A percentile compares a stretch with the other conserved stretches of the same genome.
Evolutionary conservation across 129 eudicot species (phyloP).

Genomic region (Kitagawia praeruptora): DNA sequence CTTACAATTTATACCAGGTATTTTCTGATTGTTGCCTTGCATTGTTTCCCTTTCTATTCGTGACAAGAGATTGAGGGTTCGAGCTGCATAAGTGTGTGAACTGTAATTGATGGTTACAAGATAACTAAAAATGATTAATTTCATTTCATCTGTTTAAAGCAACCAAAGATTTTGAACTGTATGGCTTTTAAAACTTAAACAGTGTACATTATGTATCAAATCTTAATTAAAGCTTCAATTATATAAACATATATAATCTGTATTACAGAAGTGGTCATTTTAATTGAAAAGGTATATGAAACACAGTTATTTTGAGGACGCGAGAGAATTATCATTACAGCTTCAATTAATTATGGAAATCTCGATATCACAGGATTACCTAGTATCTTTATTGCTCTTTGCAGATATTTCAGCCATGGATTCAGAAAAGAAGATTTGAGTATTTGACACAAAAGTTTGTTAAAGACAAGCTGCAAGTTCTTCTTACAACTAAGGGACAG

Average conservation of each 20-base stretch:
- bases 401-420: conserved; percentile 69
- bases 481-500: conserved; percentile 42
- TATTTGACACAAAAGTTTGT: conserved; percentile 43
- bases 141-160: background rate
- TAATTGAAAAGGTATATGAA: too few species aligned
- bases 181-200: background rate
- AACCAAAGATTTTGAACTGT: background rate
- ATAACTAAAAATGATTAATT: too few species aligned
- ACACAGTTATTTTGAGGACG: too few species aligned
- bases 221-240: background rate
- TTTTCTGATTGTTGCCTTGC: background rate
- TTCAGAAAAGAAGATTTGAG: conserved; percentile 47
- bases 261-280: too few species aligned
- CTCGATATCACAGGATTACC: background rate
- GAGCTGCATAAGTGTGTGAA: background rate
- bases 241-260: too few species aligned
- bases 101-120: background rate
- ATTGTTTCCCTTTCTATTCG: background rate
- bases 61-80: background rate
- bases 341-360: background rate
- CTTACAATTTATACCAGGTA: conserved; percentile 47
- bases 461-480: conserved; percentile 41
- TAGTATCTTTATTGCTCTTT: background rate
- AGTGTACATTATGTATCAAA: too few species aligned
- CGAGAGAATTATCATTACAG: too few species aligned